These are phyloP conservation scores for Apophysomyces sp. DNA, from an alignment of 371 early-diverging fungal genomes.

Conservation along the genomic window DNA sequence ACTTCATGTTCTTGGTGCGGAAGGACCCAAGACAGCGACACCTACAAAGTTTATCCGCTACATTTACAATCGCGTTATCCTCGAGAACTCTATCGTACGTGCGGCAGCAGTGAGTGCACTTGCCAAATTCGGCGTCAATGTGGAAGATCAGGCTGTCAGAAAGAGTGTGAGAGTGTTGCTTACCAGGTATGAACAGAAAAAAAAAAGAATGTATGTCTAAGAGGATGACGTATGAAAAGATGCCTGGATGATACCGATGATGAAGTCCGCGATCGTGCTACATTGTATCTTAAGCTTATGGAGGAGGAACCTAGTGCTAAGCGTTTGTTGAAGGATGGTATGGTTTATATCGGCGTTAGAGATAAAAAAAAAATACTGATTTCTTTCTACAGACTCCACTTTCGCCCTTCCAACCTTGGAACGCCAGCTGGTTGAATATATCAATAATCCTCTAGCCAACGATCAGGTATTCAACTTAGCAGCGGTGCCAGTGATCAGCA, in stretches of 20 bases:
- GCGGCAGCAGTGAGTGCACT: constrained; percentile 97
- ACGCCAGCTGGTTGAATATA: constrained; percentile 80
- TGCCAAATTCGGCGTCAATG: constrained; percentile 88
- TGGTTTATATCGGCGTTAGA: neutral
- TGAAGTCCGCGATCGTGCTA: constrained; percentile 97
- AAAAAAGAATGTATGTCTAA: neutral
- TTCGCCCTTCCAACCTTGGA: constrained; percentile 88
- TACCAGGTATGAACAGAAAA: constrained; percentile 43
- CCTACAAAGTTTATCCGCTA: constrained; percentile 96
- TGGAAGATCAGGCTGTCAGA: constrained; percentile 74
- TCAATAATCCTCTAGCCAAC: constrained; percentile 63
- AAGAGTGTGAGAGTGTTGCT: constrained; percentile 84
- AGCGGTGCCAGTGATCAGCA: constrained; percentile 77
- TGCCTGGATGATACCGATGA: constrained; percentile 97
- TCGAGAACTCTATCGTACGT: constrained; percentile 95
- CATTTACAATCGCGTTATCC: constrained; percentile 97
- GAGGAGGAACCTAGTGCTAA: constrained; percentile 58
- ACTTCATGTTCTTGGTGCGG: constrained; percentile 90
- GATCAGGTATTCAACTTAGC: constrained; percentile 76
- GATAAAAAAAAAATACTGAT: neutral
- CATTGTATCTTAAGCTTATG: constrained; percentile 83
- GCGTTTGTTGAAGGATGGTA: constrained; percentile 67
- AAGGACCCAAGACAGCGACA: constrained; percentile 89
- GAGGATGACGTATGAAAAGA: constrained; percentile 37
- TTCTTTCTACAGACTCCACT: constrained; percentile 62